A percentile compares a stretch with the other conserved stretches of the same genome.
phyloP scores from a whole-genome alignment of 305 asterid species.

The Ruellia speciosa region DNA sequence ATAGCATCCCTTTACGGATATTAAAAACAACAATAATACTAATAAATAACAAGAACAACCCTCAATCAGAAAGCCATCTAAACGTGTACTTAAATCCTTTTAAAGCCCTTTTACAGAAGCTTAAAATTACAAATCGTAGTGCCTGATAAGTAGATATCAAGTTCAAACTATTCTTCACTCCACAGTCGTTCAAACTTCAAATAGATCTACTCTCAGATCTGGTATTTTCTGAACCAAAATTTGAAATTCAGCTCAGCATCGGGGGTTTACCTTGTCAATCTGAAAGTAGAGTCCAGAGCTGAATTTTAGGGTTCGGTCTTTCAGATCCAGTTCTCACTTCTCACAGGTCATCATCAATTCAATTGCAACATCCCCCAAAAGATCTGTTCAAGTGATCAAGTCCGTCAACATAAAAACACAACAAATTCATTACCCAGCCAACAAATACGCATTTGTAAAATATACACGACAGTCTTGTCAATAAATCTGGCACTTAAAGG shows the following conservation, averaged over 20 bases:
- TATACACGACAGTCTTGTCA: not conserved
- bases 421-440: constrained; percentile 7
- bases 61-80: not conserved
- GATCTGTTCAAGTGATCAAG: constrained; percentile 1
- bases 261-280: constrained; percentile 38
- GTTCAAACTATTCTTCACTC: not conserved
- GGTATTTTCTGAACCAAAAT: constrained; percentile 25
- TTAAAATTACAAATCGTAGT: not conserved
- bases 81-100: constrained; percentile 1
- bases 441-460: not conserved
- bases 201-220: constrained; percentile 27
- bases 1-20: not conserved
- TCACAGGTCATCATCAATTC: constrained; percentile 7
- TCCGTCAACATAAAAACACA: constrained; percentile 8
- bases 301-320: constrained; percentile 40
- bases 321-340: constrained; percentile 15
- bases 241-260: constrained; percentile 29
- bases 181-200: not conserved
- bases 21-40: not conserved
- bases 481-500: not conserved
- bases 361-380: constrained; percentile 1
- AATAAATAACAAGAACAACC: not conserved
- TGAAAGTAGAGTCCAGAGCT: constrained; percentile 37
- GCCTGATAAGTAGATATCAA: not conserved
- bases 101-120: not conserved